These are phyloP conservation scores for Aciculoconidium aculeatum DNA, from an alignment of 805 yeast species.

Conservation along the genomic window DNA sequence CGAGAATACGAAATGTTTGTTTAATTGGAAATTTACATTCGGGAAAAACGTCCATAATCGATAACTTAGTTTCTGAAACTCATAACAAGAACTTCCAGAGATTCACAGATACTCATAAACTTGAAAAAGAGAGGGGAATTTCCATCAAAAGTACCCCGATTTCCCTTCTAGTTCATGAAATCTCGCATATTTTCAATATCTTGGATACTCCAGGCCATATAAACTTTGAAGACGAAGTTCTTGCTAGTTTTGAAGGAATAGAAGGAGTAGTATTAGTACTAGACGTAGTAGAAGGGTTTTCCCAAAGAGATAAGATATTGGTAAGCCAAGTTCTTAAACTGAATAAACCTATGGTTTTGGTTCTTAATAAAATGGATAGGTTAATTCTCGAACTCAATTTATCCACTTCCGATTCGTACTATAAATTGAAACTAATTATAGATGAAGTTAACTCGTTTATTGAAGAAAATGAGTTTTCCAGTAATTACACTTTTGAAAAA, in stretches of 20 bases:
- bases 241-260: constrained; percentile 47
- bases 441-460: constrained; percentile 60
- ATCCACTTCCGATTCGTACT: constrained; percentile 68
- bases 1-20: constrained; percentile 66
- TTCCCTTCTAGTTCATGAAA: constrained; percentile 51
- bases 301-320: constrained; percentile 45
- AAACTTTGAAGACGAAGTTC: constrained; percentile 73
- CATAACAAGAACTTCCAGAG: constrained; percentile 48
- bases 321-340: constrained; percentile 48
- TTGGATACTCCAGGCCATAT: constrained; percentile 92
- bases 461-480: constrained; percentile 21
- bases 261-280: constrained; percentile 69
- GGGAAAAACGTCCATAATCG: constrained; percentile 81
- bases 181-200: constrained; percentile 56
- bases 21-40: constrained; percentile 76
- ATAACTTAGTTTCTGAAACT: constrained; percentile 59
- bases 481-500: constrained; percentile 20
- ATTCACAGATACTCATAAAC: constrained; percentile 64
- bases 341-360: constrained; percentile 49
- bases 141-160: constrained; percentile 60
- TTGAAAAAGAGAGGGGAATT: constrained; percentile 68
- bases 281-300: constrained; percentile 83
- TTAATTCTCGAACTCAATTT: constrained; percentile 73
- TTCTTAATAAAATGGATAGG: constrained; percentile 80
- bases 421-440: constrained; percentile 55